phyloP scores from a whole-genome alignment of 176 grass and related monocot species.

The Oryza meridionalis region DNA sequence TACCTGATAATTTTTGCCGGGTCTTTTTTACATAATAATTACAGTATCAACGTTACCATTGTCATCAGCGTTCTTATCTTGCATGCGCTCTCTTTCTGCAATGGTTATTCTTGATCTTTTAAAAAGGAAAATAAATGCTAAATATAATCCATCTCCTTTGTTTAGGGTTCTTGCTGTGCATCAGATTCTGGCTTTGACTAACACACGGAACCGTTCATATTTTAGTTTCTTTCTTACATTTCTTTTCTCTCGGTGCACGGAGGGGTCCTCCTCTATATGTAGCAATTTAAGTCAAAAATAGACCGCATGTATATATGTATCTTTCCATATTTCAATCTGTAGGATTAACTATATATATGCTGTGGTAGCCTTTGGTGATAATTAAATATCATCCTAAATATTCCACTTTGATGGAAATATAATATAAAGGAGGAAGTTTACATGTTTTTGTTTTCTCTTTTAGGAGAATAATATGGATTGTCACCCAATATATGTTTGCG shows the following conservation, averaged over 20 bases:
- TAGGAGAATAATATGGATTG: background rate
- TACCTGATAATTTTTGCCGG: background rate
- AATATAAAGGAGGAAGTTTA: background rate
- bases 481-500: background rate
- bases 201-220: conserved; percentile 18
- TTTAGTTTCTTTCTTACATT: conserved; percentile 21
- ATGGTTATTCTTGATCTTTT: conserved; percentile 35
- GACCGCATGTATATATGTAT: conserved; percentile 31
- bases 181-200: conserved; percentile 57
- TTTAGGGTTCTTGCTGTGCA: conserved; percentile 38
- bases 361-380: background rate
- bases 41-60: conserved; percentile 25
- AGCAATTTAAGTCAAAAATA: conserved; percentile 37
- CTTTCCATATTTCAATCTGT: conserved; percentile 7
- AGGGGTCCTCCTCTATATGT: conserved; percentile 38
- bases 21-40: background rate
- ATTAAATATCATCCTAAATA: background rate
- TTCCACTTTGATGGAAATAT: background rate
- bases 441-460: background rate
- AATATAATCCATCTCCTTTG: conserved; percentile 17
- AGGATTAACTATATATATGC: background rate
- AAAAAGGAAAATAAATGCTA: conserved; percentile 6
- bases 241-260: conserved; percentile 49
- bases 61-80: background rate
- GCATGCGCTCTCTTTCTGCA: conserved; percentile 27